Evolutionary conservation across 257 asterid species (phyloP), one percentile per base, ranked within the genome.

Genomic region (Perilla frutescens): DNA sequence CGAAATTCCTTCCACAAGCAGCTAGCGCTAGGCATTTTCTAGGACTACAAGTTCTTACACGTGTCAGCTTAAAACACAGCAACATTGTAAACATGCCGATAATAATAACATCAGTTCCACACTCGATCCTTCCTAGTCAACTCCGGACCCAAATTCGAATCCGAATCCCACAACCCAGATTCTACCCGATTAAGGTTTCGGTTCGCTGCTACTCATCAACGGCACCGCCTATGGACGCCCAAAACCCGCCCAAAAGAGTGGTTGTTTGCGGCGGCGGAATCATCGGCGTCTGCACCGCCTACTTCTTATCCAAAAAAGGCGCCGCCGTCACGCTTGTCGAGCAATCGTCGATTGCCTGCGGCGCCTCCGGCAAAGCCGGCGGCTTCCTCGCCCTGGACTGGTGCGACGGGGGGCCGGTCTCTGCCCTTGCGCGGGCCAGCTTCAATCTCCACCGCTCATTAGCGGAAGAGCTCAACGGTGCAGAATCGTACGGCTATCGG

Each of bases 231-330:
- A 90, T 87, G 97, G 90, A 83, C 36, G 41, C 77, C 37, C 78
- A 62, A 56, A 73, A 78, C 59, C 77, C 85, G 9, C 84, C 91
- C 2, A 85, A 85, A 49, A 78, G 77, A 26, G 96, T 91, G 45
- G 90, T 89, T 57, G 96, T 93, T 13, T 91, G 97, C 89, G 98
- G 97, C 83, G 97, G 98, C 41, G 97, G 98, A 2, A 83, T 91
- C 9, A 91, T 93, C 85, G 98, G 98, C 31, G 96, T 87, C 6
- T 89, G 96, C 97, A 81, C 91, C 50, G 97, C 98, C 13, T 93
- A 91, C 73, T 93, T 89, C 84, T 32, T 89, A 29, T 85, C 97
- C 54, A 83, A 91, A 77, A 80, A 73, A 14, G 91, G 95, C 72
- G 96, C 91, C 73, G 43, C 82, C 63, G 96, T 93, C 41, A 93